A percentile compares a stretch with the other conserved stretches of the same genome.
Evolutionary conservation across 192 early-diverging fungal species (phyloP).

Genomic region (Glomus cerebriforme): DNA sequence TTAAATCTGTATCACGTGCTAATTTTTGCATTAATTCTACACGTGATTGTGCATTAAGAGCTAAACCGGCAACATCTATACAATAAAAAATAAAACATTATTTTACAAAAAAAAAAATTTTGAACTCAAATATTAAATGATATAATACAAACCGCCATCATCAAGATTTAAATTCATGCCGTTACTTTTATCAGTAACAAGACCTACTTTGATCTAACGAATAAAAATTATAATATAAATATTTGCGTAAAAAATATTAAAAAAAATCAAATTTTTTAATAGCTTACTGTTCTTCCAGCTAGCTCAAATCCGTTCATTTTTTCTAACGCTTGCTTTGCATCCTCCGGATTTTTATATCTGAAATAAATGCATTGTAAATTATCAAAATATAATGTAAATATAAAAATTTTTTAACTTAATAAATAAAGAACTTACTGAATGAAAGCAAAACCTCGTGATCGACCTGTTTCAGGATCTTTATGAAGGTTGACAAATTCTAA

Average conservation of each 20-base stretch:
- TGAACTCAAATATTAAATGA: no score
- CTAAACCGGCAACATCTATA: conserved; percentile 63
- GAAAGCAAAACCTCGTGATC: conserved; percentile 79
- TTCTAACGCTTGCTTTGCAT: conserved; percentile 78
- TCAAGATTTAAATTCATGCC: conserved; percentile 47
- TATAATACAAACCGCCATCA: conserved; percentile 48
- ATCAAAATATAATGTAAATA: neutral
- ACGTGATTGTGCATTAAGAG: conserved; percentile 68
- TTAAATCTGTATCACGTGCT: conserved; percentile 53
- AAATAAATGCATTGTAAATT: conserved; percentile 27
- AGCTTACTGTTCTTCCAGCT: conserved; percentile 65
- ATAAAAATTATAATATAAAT: neutral
- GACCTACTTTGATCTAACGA: conserved; percentile 73
- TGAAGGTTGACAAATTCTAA: conserved; percentile 84
- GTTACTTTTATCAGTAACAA: conserved; percentile 66
- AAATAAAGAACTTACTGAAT: conserved; percentile 60
- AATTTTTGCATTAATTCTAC: conserved; percentile 84
- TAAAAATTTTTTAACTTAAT: neutral
- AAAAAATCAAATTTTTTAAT: neutral
- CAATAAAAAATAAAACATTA: neutral
- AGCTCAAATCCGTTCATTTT: conserved; percentile 85
- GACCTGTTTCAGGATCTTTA: conserved; percentile 70
- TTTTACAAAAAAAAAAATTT: neutral
- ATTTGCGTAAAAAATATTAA: neutral
- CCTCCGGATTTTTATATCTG: conserved; percentile 63